A percentile compares a stretch with the other conserved stretches of the same genome.
phyloP scores from a whole-genome alignment of 257 asterid genomes.

The Lantana camara region DNA sequence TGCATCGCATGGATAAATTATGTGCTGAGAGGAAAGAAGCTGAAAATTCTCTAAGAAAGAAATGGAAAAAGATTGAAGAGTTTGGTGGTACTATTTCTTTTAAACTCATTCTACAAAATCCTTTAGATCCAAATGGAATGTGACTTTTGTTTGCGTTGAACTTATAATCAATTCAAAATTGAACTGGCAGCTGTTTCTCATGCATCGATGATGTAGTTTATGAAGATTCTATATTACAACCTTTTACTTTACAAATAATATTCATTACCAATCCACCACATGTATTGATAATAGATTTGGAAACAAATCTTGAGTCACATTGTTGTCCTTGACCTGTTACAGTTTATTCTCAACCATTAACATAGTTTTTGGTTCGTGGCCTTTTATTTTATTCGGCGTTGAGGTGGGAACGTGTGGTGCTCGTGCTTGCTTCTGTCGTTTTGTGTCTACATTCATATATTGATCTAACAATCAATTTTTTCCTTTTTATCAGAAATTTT shows the following conservation, averaged over 20 bases:
- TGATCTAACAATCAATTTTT: slow-evolving; percentile 12
- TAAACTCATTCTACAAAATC: too few relatives aligned
- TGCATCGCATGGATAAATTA: slow-evolving; percentile 79
- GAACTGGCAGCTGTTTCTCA: background rate
- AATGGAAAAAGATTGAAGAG: slow-evolving; percentile 99
- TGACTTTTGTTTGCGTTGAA: background rate
- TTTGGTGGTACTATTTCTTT: too few relatives aligned
- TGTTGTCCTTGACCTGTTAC: too few relatives aligned
- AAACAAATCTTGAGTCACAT: too few relatives aligned
- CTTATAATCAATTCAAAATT: background rate
- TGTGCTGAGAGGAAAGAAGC: slow-evolving; percentile 99
- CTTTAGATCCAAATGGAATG: background rate
- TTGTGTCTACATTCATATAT: slow-evolving; percentile 7
- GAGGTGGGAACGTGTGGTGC: background rate
- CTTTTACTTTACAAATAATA: background rate
- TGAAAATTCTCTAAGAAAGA: slow-evolving; percentile 87
- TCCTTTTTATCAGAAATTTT: slow-evolving; percentile 43
- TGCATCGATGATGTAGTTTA: slow-evolving; percentile 10
- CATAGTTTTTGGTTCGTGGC: background rate
- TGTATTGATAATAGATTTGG: background rate
- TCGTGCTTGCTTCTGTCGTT: background rate
- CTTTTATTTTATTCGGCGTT: background rate
- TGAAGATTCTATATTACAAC: background rate
- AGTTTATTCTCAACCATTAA: background rate
- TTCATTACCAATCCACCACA: background rate